phyloP scores from a whole-genome alignment of 2,329 filamentous ascomycete genomes.

The Ceratocystis variospora region DNA sequence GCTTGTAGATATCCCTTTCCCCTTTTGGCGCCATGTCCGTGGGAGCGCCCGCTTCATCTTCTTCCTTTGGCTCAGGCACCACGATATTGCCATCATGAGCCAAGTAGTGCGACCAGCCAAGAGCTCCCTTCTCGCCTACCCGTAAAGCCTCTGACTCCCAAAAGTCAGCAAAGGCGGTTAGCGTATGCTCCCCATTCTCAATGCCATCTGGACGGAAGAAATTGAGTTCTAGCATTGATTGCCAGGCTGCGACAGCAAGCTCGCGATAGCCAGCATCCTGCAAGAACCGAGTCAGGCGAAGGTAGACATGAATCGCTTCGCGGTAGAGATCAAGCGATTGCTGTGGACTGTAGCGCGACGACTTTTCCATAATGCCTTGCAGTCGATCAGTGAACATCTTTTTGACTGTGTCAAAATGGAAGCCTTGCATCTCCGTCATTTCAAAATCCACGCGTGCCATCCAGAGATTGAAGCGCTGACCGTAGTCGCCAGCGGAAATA shows the following conservation, averaged over 20 bases:
- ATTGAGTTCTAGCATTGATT: conserved; percentile 61
- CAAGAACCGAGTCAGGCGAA: conserved; percentile 61
- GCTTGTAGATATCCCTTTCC: conserved; percentile 35
- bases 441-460: conserved; percentile 56
- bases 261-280: conserved; percentile 67
- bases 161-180: conserved; percentile 36
- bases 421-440: conserved; percentile 52
- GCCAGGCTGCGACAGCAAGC: conserved; percentile 66
- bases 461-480: conserved; percentile 51
- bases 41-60: conserved; percentile 14
- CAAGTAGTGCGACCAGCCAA: conserved; percentile 53
- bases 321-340: conserved; percentile 10
- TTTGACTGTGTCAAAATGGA: conserved; percentile 54
- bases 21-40: conserved; percentile 9
- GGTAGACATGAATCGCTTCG: conserved; percentile 50
- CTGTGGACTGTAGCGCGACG: background rate
- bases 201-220: conserved; percentile 41
- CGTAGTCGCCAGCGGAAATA: conserved; percentile 29
- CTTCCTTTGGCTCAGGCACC: conserved; percentile 9
- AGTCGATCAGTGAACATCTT: conserved; percentile 43
- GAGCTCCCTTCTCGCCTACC: conserved; percentile 58
- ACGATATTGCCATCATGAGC: conserved; percentile 16
- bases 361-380: conserved; percentile 1
- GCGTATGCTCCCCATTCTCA: conserved; percentile 20
- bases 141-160: conserved; percentile 78